Base-by-base conservation (phyloP, 2,329 filamentous ascomycete species). In the Phaeosphaeria sp. region DNA sequence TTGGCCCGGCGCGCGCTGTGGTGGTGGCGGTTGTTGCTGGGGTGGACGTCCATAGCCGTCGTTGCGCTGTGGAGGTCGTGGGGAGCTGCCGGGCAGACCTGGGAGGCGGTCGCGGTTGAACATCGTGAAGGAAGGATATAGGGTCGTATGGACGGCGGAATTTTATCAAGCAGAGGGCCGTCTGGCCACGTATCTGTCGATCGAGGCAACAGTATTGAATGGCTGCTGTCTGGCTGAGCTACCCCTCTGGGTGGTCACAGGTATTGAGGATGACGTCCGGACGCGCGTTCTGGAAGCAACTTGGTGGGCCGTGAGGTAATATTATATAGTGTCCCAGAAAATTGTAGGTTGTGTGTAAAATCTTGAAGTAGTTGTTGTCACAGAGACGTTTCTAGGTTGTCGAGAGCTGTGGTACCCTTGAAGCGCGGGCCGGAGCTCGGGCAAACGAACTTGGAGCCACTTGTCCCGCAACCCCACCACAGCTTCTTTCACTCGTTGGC, bases 31-130 rank as follows among this genome's bases (percentile, higher is more conserved):
- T 55, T 66, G 74, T 48, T 73, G 69, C 55, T 63, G 63, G 13
- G 67, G 70, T 39, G 65, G 65, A 57, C 75, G 61, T 68, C 66
- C 75, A 66, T 82, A 82, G 55, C 79, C 78, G 49, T 82, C 78
- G 65, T 71, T 72, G 56, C 74, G 79, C 33, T 73, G 75, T 27
- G 77, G 76, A 39, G 77, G 77, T 30, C 78, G 78, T 22, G 78
- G 78, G 44, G 77, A 74, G 51, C 76, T 75, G 51, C 78, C 74
- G 56, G 78, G 67, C 81, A 84, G 27, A 7, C 79, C 78, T 42
- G 78, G 78, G n/a, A 82, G 71, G 57, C 83, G 82, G 69, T 82
- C 81, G 61, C 84, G 82, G 71, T 85, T 86, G 72, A 87, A 87
- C 85, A 87, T 87, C 50, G 13, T 54, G 13, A 30, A 30, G 11